These are phyloP conservation scores for Alternaria solani DNA, from an alignment of 2,329 filamentous ascomycete genomes.

Conservation along the genomic window DNA sequence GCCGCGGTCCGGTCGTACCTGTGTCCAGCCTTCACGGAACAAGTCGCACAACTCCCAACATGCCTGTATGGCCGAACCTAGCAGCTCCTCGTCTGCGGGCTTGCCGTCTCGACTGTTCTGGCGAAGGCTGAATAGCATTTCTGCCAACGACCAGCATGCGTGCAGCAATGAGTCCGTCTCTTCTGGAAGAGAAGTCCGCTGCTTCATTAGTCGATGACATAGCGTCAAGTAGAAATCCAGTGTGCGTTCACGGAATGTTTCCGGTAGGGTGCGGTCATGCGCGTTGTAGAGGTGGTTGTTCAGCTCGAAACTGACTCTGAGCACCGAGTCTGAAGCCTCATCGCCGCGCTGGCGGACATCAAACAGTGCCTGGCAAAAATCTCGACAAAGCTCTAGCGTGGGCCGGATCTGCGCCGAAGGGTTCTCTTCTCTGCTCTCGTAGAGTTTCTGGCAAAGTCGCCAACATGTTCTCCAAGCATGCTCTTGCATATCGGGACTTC, in stretches of 20 bases:
- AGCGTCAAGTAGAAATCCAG: constrained; percentile 94
- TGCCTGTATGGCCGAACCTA: constrained; percentile 87
- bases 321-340: constrained; percentile 81
- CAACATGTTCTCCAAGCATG: constrained; percentile 94
- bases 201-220: constrained; percentile 96
- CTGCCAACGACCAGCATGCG: constrained; percentile 88
- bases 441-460: constrained; percentile 89
- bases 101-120: constrained; percentile 80
- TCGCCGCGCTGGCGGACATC: constrained; percentile 82
- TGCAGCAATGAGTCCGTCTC: constrained; percentile 85
- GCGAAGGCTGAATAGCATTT: constrained; percentile 90
- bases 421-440: constrained; percentile 78
- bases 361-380: constrained; percentile 91
- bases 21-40: constrained; percentile 90
- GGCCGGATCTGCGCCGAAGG: constrained; percentile 72
- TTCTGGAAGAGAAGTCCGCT: constrained; percentile 77
- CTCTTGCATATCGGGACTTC: constrained; percentile 78
- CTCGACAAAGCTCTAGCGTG: constrained; percentile 85
- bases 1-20: constrained; percentile 82
- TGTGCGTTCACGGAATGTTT: constrained; percentile 86
- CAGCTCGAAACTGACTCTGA: constrained; percentile 91
- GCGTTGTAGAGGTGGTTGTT: constrained; percentile 96
- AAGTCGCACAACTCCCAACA: constrained; percentile 96
- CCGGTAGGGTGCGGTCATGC: constrained; percentile 82
- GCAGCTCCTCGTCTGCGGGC: constrained; percentile 78